A percentile compares a stretch with the other conserved stretches of the same genome.
These are phyloP conservation scores for Hemileccinum impolitum DNA, from an alignment of 768 basidiomycete genomes.

Conservation along the genomic window DNA sequence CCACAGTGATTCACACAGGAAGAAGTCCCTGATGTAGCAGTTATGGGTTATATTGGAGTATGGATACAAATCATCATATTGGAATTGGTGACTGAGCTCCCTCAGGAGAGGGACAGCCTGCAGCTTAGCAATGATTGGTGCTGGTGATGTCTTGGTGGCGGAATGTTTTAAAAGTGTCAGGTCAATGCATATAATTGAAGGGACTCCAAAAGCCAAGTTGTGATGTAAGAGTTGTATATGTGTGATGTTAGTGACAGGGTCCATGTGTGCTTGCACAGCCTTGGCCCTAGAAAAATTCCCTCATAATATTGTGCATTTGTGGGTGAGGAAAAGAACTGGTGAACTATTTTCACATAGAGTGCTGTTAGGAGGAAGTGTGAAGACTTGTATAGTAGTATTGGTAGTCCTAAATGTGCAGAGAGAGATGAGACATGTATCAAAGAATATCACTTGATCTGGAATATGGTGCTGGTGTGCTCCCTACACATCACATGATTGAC, in stretches of 20 bases:
- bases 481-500: too few relatives aligned
- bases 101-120: too few relatives aligned
- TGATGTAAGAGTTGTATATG: neutral
- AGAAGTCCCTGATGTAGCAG: too few relatives aligned
- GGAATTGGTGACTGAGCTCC: too few relatives aligned
- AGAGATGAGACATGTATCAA: neutral
- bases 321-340: neutral
- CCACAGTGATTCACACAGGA: too few relatives aligned
- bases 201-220: accelerated
- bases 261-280: neutral
- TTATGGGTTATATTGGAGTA: too few relatives aligned
- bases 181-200: neutral
- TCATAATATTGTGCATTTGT: neutral
- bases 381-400: neutral
- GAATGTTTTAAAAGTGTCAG: too few relatives aligned
- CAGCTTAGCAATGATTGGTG: too few relatives aligned
- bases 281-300: too few relatives aligned
- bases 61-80: too few relatives aligned
- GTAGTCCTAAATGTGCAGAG: neutral
- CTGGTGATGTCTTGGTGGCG: too few relatives aligned
- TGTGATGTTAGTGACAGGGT: neutral
- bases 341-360: neutral
- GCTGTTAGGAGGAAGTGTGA: neutral
- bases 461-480: too few relatives aligned
- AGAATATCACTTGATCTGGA: neutral